These are phyloP conservation scores for Galeopsis tetrahit DNA, from an alignment of 257 asterid genomes.

Conservation along the genomic window DNA sequence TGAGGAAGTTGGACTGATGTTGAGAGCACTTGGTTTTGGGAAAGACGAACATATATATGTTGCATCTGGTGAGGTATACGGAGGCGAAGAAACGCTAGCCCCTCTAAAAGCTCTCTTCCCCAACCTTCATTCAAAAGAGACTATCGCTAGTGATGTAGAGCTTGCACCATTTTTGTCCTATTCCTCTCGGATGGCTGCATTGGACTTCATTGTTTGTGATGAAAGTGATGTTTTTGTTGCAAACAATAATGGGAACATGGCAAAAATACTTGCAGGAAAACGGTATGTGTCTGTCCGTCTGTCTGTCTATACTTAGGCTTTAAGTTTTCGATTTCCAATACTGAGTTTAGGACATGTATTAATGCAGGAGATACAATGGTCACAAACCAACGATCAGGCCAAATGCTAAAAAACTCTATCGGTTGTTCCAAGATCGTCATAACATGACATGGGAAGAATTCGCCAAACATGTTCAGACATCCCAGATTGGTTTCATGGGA, in stretches of 20 bases:
- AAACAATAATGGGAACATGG: constrained; percentile 88
- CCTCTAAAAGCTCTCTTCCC: constrained; percentile 78
- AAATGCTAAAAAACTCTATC: constrained; percentile 58
- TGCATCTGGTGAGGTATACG: constrained; percentile 80
- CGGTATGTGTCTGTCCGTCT: constrained; percentile 37
- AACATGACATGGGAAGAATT: constrained; percentile 73
- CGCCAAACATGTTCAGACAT: constrained; percentile 48
- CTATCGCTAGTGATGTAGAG: constrained; percentile 67
- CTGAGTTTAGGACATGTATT: constrained; percentile 21
- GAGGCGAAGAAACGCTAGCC: constrained; percentile 68
- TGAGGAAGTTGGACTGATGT: constrained; percentile 79
- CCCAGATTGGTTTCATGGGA: constrained; percentile 78
- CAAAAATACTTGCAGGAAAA: constrained; percentile 73
- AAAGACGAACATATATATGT: constrained; percentile 72
- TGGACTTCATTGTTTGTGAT: constrained; percentile 79
- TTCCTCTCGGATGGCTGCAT: constrained; percentile 85
- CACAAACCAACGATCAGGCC: constrained; percentile 82
- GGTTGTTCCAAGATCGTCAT: constrained; percentile 45
- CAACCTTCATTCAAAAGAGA: constrained; percentile 68
- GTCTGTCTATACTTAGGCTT: background rate
- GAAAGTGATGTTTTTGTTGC: constrained; percentile 78
- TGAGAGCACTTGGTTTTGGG: constrained; percentile 74
- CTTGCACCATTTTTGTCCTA: constrained; percentile 58
- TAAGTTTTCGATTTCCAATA: background rate
- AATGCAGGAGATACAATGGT: constrained; percentile 68